phyloP scores from a whole-genome alignment of 805 yeast species.

The Cyberlindnera samutprakarnensis region DNA sequence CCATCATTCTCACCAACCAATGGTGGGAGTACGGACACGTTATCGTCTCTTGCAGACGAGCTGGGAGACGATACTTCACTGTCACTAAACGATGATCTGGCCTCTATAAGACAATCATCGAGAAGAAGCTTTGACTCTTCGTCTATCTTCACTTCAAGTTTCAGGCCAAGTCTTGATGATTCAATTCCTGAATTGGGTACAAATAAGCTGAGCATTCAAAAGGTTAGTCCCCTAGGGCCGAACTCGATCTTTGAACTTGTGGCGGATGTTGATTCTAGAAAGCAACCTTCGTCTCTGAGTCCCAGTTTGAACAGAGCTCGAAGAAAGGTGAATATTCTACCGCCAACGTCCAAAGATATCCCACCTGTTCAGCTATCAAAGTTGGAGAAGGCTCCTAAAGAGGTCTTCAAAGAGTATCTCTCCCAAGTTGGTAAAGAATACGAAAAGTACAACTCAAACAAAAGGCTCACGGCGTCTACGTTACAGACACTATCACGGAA shows the following conservation, averaged over 20 bases:
- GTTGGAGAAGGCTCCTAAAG: slow-evolving; percentile 36
- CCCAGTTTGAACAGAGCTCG: slow-evolving; percentile 23
- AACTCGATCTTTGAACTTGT: slow-evolving; percentile 76
- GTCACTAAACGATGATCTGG: slow-evolving; percentile 28
- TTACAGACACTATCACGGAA: slow-evolving; percentile 13
- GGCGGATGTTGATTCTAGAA: slow-evolving; percentile 44
- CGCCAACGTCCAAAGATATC: slow-evolving; percentile 77
- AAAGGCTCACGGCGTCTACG: slow-evolving; percentile 32
- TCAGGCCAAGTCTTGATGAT: slow-evolving; percentile 29
- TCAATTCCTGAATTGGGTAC: slow-evolving; percentile 30
- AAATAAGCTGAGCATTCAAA: slow-evolving; percentile 30
- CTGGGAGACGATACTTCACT: slow-evolving; percentile 14
- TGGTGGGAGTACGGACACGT: slow-evolving; percentile 7
- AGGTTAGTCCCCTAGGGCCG: slow-evolving; percentile 54
- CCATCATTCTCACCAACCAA: background rate
- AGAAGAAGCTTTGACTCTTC: slow-evolving; percentile 27
- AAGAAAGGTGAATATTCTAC: slow-evolving; percentile 40
- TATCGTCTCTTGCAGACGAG: slow-evolving; percentile 9
- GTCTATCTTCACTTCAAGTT: slow-evolving; percentile 20
- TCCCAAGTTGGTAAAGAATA: slow-evolving; percentile 36
- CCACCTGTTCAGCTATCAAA: slow-evolving; percentile 69
- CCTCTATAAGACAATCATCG: slow-evolving; percentile 10
- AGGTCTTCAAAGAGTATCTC: slow-evolving; percentile 38
- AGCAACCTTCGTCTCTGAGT: slow-evolving; percentile 19
- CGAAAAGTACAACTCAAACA: slow-evolving; percentile 34